Conservation (phyloP, 2,329 filamentous ascomycete species). For the Arthrobotrys megalospora region DNA sequence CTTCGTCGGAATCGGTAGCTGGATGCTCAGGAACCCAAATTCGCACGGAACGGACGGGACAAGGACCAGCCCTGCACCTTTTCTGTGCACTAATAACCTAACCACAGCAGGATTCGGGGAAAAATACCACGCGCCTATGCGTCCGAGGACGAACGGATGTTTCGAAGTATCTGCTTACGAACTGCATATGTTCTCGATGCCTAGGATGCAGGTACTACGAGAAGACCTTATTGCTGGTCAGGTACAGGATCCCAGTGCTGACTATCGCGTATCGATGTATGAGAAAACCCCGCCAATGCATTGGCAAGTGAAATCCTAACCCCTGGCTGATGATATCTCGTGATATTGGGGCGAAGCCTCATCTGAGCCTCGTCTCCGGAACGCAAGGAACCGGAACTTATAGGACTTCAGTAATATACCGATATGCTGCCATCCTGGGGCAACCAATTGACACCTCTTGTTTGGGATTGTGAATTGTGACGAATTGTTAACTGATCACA, state of each 20-base stretch:
- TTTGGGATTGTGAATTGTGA: constrained; percentile 10
- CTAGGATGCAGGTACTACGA: constrained; percentile 28
- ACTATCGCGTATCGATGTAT: constrained; percentile 17
- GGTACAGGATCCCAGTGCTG: constrained; percentile 5
- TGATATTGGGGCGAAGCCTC: constrained; percentile 29
- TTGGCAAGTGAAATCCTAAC: constrained; percentile 6
- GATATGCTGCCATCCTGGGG: constrained; percentile 9
- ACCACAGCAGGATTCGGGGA: constrained; percentile 29
- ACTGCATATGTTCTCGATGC: constrained; percentile 22
- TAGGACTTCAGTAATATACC: constrained; percentile 25
- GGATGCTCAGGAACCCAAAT: constrained; percentile 46
- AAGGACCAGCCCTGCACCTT: constrained; percentile 23
- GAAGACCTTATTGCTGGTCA: not conserved
- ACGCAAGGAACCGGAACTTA: constrained; percentile 48
- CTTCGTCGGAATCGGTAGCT: constrained; percentile 36
- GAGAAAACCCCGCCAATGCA: constrained; percentile 27
- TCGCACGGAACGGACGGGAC: constrained; percentile 51
- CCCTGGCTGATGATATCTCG: constrained; percentile 23
- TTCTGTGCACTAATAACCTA: not conserved
- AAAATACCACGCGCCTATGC: constrained; percentile 25
- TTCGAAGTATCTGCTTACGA: constrained; percentile 14
- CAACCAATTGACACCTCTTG: not conserved
- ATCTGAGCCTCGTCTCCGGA: constrained; percentile 32
- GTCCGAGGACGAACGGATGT: constrained; percentile 49
- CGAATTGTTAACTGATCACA: constrained; percentile 6